A percentile compares a stretch with the other conserved stretches of the same genome.
Evolutionary conservation across 83 land plant genomes (phyloP).

Genomic region (Picea abies): DNA sequence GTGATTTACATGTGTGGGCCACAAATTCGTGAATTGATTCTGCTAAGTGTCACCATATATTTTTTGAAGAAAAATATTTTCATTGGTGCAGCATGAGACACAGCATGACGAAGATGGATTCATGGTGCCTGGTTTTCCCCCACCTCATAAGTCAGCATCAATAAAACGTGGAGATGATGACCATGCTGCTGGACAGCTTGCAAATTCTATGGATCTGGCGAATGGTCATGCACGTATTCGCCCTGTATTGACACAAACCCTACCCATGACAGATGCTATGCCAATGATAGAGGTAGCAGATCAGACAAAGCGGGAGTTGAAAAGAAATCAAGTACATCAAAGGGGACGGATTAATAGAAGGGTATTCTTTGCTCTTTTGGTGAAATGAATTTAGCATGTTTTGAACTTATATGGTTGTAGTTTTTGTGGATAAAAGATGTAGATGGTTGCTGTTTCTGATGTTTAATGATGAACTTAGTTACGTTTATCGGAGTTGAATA

Average conservation of each 20-base stretch:
- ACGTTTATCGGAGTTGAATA: not conserved
- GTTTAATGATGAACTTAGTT: not conserved
- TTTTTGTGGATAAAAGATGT: not conserved
- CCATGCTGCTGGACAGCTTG: slow-evolving; percentile 10
- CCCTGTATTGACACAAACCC: slow-evolving; percentile 28
- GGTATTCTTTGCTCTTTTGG: slow-evolving; percentile 32
- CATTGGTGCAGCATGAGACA: slow-evolving; percentile 64
- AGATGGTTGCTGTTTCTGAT: not conserved
- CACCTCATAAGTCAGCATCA: slow-evolving; percentile 30
- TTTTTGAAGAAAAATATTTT: not conserved
- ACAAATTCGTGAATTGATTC: not conserved
- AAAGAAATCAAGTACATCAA: slow-evolving; percentile 31
- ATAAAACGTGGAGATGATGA: slow-evolving; percentile 74
- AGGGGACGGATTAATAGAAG: slow-evolving; percentile 57
- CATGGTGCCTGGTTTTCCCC: slow-evolving; percentile 40
- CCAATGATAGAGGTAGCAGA: slow-evolving; percentile 35
- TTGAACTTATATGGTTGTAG: not conserved
- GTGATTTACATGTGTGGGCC: not conserved
- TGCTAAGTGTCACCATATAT: not conserved
- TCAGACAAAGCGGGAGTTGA: slow-evolving; percentile 43
- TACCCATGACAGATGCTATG: slow-evolving; percentile 32
- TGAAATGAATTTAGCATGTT: not conserved
- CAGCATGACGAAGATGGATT: slow-evolving; percentile 72
- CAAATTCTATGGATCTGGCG: slow-evolving; percentile 56
- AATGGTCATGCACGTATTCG: slow-evolving; percentile 30